Conservation (phyloP, 345 rosid species). For the Gossypium raimondii region DNA sequence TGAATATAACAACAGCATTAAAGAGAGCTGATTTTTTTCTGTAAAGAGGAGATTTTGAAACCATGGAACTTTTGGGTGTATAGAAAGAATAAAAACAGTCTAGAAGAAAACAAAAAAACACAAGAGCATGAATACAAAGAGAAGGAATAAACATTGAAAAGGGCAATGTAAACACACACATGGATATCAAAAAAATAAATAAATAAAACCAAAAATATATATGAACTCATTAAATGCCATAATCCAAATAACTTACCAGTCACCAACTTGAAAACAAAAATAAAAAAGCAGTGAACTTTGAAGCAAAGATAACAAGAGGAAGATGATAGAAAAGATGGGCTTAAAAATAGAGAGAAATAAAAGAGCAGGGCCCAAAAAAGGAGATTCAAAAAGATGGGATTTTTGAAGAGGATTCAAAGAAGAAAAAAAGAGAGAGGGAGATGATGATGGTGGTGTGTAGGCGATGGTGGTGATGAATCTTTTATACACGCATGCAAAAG, state of each 20-base stretch:
- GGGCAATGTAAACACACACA: conserved; percentile 80
- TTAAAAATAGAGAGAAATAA: not conserved
- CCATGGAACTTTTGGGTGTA: conserved; percentile 17
- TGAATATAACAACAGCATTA: conserved; percentile 33
- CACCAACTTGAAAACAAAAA: not conserved
- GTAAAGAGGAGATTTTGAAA: conserved; percentile 22
- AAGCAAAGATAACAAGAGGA: not conserved
- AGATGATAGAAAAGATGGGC: too few relatives aligned
- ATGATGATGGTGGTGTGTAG: conserved; percentile 45
- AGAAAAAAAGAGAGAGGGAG: conserved; percentile 13
- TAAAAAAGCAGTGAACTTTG: conserved; percentile 9
- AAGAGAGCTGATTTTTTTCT: conserved; percentile 17
- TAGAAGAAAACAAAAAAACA: conserved; percentile 33
- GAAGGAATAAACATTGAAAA: conserved; percentile 96
- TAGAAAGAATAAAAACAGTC: conserved; percentile 35
- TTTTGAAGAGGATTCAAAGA: conserved; percentile 21
- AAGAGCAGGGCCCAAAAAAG: conserved; percentile 26
- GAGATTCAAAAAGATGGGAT: conserved; percentile 15
- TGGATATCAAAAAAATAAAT: conserved; percentile 13
- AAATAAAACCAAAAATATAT: not conserved
- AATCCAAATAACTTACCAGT: conserved; percentile 25
- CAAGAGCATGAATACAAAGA: conserved; percentile 45
- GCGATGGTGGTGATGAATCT: conserved; percentile 43
- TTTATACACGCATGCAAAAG: conserved; percentile 91
- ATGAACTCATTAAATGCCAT: conserved; percentile 24